Base-by-base conservation (phyloP, 2,329 filamentous ascomycete genomes). In the Thelonectria discophora region DNA sequence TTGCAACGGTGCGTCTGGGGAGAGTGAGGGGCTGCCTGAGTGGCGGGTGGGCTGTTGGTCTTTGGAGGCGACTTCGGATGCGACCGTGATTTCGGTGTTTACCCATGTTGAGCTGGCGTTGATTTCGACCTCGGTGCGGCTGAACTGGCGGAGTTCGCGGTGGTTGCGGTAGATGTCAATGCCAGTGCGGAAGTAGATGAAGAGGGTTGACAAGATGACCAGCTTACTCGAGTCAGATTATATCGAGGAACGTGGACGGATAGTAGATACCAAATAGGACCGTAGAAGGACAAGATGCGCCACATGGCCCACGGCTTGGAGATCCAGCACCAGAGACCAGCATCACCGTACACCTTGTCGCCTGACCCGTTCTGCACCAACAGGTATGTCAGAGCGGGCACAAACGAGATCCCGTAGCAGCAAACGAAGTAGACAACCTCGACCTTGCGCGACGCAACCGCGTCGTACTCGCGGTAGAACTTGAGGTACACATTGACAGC, bases 401-500 rank as follows among this genome's bases (percentile, higher is more conserved):
- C 11, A 30, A 55, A 30, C 2, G 58, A 53, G 7, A 61, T 21
- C 3, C 58, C 58, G 21, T 56, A 61, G 34, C 58, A 61, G 27
- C 39, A 56, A 17, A 47, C 18, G 6, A 61, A 5, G 17, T 61
- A 61, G 20, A 61, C 32, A 10, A 56, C 3, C 37, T 61, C 58
- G 20, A 48, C 51, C 43, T 75, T 80, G 15, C 85, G 86, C 18
- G 94, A 79, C 55, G 85, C 82, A 1, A 80, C 74, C 0, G 87
- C 84, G 60, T 89, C 85, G 69, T 87, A 92, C 63, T 88, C 88
- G 66, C 81, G 81, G 74, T 92, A 92, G 72, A 94, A 91, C 0
- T 90, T 92, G 10, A 94, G 77, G 73, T 91, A 91, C 55, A 94
- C 90, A 73, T 94, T 94, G 67, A 88, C 81, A 1, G 91, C 90